Evolutionary conservation across 345 rosid genomes (phyloP), one percentile per base, ranked within the genome.

Genomic region (Hibiscus trionum): DNA sequence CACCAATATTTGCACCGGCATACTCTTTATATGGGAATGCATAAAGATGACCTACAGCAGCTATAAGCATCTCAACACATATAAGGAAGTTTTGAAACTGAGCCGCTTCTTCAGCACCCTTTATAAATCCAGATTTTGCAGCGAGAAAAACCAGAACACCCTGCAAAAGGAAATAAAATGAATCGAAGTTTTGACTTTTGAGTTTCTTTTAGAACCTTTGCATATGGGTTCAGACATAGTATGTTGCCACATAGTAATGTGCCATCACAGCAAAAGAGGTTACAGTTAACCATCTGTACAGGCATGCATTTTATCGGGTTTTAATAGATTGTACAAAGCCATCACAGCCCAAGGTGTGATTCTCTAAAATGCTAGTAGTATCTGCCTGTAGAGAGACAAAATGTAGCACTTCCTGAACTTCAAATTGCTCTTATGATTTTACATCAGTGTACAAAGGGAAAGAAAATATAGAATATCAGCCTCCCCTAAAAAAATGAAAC

Each of bases 21-120:
- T 90, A 95, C 84, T 95, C 98, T 81, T 88, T 95, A 87, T 95
- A 95, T 3, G 98, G 98, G 74, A 95, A 95, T 61, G 99, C 99
- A 80, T 83, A 93, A 75, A 90, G 84, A 87, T 93, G 98, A 72
- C 97, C 99, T 44, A 85, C 78, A n/a, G 98, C 99, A 73, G 98
- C 99, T 77, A 95, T 77, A 74, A 95, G 97, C 99, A 95, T 95
- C 85, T 95, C 97, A 52, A 90, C 88, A 61, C 99, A 95, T 70
- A 93, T 85, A 68, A 93, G 87, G 73, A 95, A 93, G 77, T 93
- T 82, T 63, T 95, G 99, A 85, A 87, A 93, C 57, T 82, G 85
- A 44, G 98, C 99, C 59, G 99, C 98, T 78, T 87, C 91, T 37
- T 93, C 98, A 62, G 87, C 86, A 71, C 87, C 83, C 80, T 85